A percentile compares a stretch with the other conserved stretches of the same genome.
Evolutionary conservation across 495 filamentous ascomycete species (phyloP).

Genomic region (Aspergillus bridgeri): DNA sequence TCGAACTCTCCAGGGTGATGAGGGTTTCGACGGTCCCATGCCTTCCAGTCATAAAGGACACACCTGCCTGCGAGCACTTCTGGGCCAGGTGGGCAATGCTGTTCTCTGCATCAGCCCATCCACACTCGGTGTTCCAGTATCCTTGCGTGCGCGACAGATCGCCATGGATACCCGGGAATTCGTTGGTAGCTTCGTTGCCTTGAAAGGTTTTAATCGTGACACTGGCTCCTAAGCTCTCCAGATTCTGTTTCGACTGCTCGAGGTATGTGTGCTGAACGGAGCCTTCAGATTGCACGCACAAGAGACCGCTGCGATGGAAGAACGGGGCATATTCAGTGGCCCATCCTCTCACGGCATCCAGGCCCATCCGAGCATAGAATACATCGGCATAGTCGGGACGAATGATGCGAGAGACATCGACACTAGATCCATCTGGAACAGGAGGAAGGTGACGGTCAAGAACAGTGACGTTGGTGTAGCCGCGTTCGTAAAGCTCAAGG

Average conservation of each 20-base stretch:
- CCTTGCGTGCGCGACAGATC: constrained; percentile 36
- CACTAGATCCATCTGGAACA: constrained; percentile 51
- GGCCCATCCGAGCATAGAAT: constrained; percentile 43
- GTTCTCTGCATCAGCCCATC: constrained; percentile 70
- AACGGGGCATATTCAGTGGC: background rate
- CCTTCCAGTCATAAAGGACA: constrained; percentile 21
- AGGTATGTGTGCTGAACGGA: background rate
- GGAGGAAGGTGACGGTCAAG: constrained; percentile 55
- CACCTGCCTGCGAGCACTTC: constrained; percentile 16
- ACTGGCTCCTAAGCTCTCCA: background rate
- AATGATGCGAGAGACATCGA: constrained; percentile 62
- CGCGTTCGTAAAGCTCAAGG: background rate
- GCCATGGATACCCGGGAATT: constrained; percentile 36
- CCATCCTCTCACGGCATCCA: background rate
- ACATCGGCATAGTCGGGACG: constrained; percentile 65
- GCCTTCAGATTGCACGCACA: background rate
- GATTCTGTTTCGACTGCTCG: background rate
- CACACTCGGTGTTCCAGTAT: constrained; percentile 62
- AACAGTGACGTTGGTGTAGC: constrained; percentile 28
- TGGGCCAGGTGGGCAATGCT: constrained; percentile 55
- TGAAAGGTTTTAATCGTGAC: background rate
- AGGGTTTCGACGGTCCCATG: constrained; percentile 17
- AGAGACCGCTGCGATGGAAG: background rate
- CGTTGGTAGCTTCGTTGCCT: background rate
- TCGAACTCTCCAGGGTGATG: background rate